Evolutionary conservation across 768 basidiomycete genomes (phyloP), one percentile per base, ranked within the genome.

Genomic region (Bullera alba): DNA sequence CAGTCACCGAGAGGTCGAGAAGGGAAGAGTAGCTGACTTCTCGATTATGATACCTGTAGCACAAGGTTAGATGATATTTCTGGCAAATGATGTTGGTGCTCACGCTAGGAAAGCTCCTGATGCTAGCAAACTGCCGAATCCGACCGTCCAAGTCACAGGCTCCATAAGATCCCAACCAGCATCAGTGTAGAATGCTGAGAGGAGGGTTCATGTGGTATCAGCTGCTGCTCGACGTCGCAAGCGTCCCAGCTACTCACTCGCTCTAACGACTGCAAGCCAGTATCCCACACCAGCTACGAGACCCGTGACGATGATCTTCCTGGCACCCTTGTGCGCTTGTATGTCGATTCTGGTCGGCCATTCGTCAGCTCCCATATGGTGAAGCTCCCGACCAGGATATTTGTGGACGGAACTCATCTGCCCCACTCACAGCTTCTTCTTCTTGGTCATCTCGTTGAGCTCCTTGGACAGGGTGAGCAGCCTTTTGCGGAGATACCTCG

Each of bases 1-100:
- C 70, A 2, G 81, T 81, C 19, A 84, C 77, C 0, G 80, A 82
- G 10, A 77, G 74, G 50, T 80, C 76, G 8, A 84, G 75, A 3
- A 83, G 76, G 25, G 82, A 82, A 6, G 80, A 77, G 61, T 84
- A 84, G 0, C 81, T 82, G 0, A 84, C 81, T 55, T 72, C 70
- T 12, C 70, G 63, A 46, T 72, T 69, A 48, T 72, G 70, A 46
- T 71, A 60, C 8, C 26, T 42, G 41, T 27, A 8, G 14, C n/a
- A 45, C 29, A 48, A 48, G 23, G 30, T n/a, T n/a, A 25, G 38
- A 26, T 37, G 1, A n/a, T 8, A 2, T 14, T 46, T 23, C 23
- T n/a, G 21, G 21, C 5, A 8, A 34, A 43, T 28, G 6, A 30
- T 8, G 26, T n/a, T n/a, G n/a, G n/a, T 21, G 57, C 61, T 47